These are phyloP conservation scores for Trametopsis cervina DNA, from an alignment of 768 basidiomycete species.

Conservation along the genomic window DNA sequence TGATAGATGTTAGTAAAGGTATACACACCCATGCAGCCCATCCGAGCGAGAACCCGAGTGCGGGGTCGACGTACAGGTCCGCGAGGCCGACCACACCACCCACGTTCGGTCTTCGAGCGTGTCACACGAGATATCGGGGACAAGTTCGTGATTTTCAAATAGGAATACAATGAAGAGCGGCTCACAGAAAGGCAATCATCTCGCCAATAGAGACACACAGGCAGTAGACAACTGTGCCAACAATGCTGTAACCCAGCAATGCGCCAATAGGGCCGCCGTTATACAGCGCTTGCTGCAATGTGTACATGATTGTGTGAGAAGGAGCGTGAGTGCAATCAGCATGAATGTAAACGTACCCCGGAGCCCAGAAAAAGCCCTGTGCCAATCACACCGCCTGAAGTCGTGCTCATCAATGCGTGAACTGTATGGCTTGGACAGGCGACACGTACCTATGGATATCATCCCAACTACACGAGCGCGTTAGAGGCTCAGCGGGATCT, in stretches of 20 bases:
- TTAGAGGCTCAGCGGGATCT: background rate
- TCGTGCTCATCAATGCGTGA: background rate
- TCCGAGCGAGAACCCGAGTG: slow-evolving; percentile 37
- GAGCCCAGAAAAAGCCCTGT: slow-evolving; percentile 35
- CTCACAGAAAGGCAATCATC: slow-evolving; percentile 25
- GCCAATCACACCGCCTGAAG: slow-evolving; percentile 29
- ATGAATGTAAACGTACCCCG: slow-evolving; percentile 15
- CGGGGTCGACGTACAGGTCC: slow-evolving; percentile 45
- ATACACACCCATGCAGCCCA: slow-evolving; percentile 41
- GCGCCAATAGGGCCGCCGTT: slow-evolving; percentile 49
- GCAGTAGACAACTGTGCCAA: slow-evolving; percentile 30
- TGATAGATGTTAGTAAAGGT: too few relatives aligned
- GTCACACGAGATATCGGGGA: too few relatives aligned
- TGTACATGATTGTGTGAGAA: background rate
- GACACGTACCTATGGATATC: slow-evolving; percentile 20
- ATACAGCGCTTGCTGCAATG: slow-evolving; percentile 30
- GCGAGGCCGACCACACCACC: slow-evolving; percentile 34
- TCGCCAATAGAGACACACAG: slow-evolving; percentile 33
- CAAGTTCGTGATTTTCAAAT: too few relatives aligned
- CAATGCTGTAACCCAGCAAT: slow-evolving; percentile 39
- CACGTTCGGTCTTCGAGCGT: slow-evolving; percentile 24
- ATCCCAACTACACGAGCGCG: slow-evolving; percentile 16
- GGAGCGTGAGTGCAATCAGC: too few relatives aligned
- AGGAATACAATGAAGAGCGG: background rate
- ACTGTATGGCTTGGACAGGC: background rate